Evolutionary conservation across 2,329 filamentous ascomycete species (phyloP), one percentile per base, ranked within the genome.

Genomic region (Cryphonectria nitschkei): DNA sequence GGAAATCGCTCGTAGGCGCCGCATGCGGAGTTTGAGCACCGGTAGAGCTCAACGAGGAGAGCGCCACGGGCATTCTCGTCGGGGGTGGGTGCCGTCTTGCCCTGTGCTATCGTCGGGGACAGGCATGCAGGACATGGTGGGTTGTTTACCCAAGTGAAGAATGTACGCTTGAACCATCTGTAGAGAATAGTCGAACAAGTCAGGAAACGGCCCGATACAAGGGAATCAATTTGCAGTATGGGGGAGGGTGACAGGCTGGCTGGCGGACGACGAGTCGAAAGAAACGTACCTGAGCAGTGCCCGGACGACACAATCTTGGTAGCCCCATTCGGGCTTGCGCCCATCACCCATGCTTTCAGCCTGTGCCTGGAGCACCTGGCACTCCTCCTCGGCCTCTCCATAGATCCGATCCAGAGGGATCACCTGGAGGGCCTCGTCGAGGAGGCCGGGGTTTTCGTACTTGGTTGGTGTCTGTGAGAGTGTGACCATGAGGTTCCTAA

Each of bases 141-240:
- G 81, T 98, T 98, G 84, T 98, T 97, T 77, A 98, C 94, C 91
- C 95, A 99, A 72, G 92, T 90, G 82, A 98, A 98, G 83, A 98
- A 98, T 9, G 92, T 92, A 74, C 92, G 88, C 84, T 96, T 97
- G 84, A 98, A 99, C 96, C 96, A 98, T 81, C 93, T 94, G 70
- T 29, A 67, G 29, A 67, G 26, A 60, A 34, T 19, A 34, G n/a
- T 1, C 32, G 7, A 46, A 46, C 16, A 63, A 70, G 71, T 75
- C 56, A 70, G 68, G 68, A 39, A 41, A 52, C n/a, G 11, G 26
- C 14, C 29, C 19, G 14, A 3, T 4, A 11, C n/a, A 9, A 26
- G 34, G 32, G 14, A n/a, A 37, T 37, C 37, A 39, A 39, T 39
- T 39, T 39, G 37, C 37, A 39, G 34, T 3, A 34, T 34, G 34